Evolutionary conservation across 495 filamentous ascomycete species (phyloP).

Genomic region (Neurospora intermedia): DNA sequence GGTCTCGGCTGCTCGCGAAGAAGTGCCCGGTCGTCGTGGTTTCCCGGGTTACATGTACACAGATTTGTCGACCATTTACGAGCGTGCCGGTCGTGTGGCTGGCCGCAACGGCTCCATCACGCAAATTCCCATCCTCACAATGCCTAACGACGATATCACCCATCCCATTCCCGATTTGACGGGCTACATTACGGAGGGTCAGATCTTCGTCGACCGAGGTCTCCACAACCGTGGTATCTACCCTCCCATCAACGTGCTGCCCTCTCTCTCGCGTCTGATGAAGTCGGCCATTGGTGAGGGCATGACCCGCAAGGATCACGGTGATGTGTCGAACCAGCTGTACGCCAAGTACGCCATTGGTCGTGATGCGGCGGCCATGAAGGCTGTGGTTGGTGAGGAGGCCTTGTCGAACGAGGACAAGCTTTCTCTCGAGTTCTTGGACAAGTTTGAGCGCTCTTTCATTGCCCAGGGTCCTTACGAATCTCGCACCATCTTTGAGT

Average conservation of each 20-base stretch:
- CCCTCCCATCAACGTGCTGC: constrained; percentile 97
- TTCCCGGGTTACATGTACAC: constrained; percentile 99
- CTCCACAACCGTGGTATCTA: constrained; percentile 94
- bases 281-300: constrained; percentile 98
- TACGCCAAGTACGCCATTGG: constrained; percentile 99
- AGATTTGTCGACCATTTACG: constrained; percentile 99
- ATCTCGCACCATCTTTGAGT: constrained; percentile 77
- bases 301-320: constrained; percentile 90
- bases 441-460: constrained; percentile 93
- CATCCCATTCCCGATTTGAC: constrained; percentile 98
- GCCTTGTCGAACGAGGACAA: constrained; percentile 93
- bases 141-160: constrained; percentile 99
- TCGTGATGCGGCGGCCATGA: constrained; percentile 96
- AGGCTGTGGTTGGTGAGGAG: constrained; percentile 97
- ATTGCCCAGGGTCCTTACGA: constrained; percentile 91
- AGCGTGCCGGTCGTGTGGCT: constrained; percentile 95
- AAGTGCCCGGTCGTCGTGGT: constrained; percentile 98
- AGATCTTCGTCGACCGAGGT: constrained; percentile 95
- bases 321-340: constrained; percentile 97
- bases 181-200: constrained; percentile 97
- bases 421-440: constrained; percentile 92
- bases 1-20: constrained; percentile 94
- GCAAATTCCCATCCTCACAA: constrained; percentile 96
- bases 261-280: constrained; percentile 98
- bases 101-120: constrained; percentile 98